phyloP scores from a whole-genome alignment of 208 protist genomes.

The Leishmania turanica region DNA sequence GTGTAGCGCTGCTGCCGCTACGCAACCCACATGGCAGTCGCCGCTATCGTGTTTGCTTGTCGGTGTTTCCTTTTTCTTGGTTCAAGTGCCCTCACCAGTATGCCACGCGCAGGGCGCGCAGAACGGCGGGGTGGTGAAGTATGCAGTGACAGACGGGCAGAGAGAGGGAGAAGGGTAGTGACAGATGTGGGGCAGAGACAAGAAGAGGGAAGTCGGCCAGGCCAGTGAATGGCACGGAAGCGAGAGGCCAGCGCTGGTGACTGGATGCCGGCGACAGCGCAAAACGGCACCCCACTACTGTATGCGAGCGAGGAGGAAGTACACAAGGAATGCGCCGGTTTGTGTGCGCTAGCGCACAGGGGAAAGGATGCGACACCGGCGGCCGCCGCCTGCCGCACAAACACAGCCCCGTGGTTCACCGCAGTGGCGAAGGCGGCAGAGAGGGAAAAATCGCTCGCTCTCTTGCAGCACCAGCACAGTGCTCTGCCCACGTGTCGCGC shows the following conservation, averaged over 20 bases:
- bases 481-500: not conserved
- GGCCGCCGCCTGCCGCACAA: not conserved
- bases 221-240: not conserved
- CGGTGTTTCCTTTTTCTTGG: not conserved
- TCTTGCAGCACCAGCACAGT: not conserved
- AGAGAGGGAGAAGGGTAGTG: not conserved
- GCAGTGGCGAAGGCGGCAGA: not conserved
- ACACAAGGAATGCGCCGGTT: not conserved
- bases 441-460: not conserved
- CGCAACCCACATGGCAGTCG: not conserved
- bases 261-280: not conserved
- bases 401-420: not conserved
- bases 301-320: not conserved
- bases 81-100: not conserved
- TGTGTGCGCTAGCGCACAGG: not conserved
- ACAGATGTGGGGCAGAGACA: not conserved
- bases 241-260: not conserved
- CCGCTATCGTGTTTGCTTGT: not conserved
- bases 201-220: not conserved
- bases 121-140: not conserved
- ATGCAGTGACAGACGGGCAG: not conserved
- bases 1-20: not conserved
- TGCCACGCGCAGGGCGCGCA: not conserved
- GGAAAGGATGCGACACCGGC: not conserved
- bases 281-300: not conserved